These are phyloP conservation scores for Lasiosphaeria ovina DNA, from an alignment of 495 filamentous ascomycete species.

Conservation along the genomic window DNA sequence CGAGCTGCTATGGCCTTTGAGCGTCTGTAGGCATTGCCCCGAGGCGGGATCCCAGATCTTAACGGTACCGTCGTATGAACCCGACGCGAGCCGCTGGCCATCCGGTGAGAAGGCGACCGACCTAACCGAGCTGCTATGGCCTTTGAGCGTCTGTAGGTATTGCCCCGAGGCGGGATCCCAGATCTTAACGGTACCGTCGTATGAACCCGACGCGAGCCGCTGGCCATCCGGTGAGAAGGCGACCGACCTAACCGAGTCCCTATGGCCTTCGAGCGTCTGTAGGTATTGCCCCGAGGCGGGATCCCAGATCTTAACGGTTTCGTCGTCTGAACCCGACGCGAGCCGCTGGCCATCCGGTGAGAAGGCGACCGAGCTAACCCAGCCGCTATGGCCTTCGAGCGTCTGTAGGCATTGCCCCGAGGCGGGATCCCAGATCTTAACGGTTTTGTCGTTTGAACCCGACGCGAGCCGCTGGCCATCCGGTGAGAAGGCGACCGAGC, in stretches of 20 bases:
- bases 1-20: slow-evolving; percentile 64
- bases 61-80: slow-evolving; percentile 81
- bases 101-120: slow-evolving; percentile 14
- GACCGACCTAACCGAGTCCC: background rate
- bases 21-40: slow-evolving; percentile 73
- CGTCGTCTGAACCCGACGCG: background rate
- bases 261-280: slow-evolving; percentile 4
- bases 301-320: slow-evolving; percentile 10
- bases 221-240: slow-evolving; percentile 7
- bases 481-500: background rate
- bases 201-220: slow-evolving; percentile 3
- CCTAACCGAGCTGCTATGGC: slow-evolving; percentile 4
- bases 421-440: too few species aligned
- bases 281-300: slow-evolving; percentile 3
- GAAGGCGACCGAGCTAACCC: too few species aligned
- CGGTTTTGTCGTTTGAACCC: background rate
- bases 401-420: too few species aligned
- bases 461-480: slow-evolving; percentile 8
- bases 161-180: slow-evolving; percentile 4
- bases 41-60: slow-evolving; percentile 90
- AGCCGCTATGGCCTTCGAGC: too few species aligned
- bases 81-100: slow-evolving; percentile 71
- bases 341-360: slow-evolving; percentile 11
- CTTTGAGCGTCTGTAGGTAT: slow-evolving; percentile 12
- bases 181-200: slow-evolving; percentile 7